Evolutionary conservation across 768 basidiomycete species (phyloP), one percentile per base, ranked within the genome.

Genomic region (Stropharia rugosoannulata): DNA sequence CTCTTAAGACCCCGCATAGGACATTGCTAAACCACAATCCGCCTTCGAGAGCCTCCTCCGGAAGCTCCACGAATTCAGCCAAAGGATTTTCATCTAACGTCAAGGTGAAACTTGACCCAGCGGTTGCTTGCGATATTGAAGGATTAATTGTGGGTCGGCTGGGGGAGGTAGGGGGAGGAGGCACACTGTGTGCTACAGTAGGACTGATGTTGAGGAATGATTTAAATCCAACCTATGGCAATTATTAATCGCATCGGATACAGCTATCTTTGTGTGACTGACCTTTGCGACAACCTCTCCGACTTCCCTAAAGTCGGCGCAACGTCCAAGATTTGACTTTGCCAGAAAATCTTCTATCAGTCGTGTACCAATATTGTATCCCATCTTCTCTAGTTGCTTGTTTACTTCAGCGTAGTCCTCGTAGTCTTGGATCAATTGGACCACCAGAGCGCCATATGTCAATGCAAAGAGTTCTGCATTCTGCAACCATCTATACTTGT

Each of bases 351-450:
- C 97, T 68, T 99, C 97, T 55, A 99, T 97, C 51, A 99, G 75
- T 38, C 97, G 80, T 19, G 88, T 96, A 25, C 97, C 97, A 56
- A 99, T 98, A 68, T 95, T 97, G 73, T 97, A 98, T 3, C 97
- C 97, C 96, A 98, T 98, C 76, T 95, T 96, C 65, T 99, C 96
- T 2, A 99, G 86, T 70, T 99, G 95, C 70, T 93, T 95, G 72
- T 93, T 93, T 59, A 93, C 91, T 69, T 96, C 93, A 12, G 81
- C 81, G 68, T 97, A 98, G 76, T 99, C 95, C 66, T 99, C 97
- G 66, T 98, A 98, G 72, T 99, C 97, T 68, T 98, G 97, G 59
- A 98, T 95, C 58, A 99, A 83, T 74, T 99, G 97, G 35, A 98
- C 94, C 46, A 99, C 97, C 49, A 98, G 84, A 19, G 95, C 95